Conservation (phyloP, 176 grass and related monocot species). For the Juncus effusus region DNA sequence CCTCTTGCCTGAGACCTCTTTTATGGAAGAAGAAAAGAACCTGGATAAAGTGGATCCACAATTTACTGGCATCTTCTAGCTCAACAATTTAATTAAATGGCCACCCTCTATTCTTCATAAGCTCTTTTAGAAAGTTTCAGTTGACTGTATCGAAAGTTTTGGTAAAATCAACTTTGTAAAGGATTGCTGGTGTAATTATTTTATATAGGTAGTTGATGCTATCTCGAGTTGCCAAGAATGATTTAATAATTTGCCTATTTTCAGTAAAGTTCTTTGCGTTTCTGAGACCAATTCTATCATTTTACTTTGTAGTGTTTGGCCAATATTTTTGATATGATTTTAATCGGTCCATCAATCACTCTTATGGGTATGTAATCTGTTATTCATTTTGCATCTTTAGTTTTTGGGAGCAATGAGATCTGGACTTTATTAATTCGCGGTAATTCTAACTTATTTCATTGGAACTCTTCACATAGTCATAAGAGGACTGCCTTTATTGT, state of each 20-base stretch:
- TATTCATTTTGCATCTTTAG: no score
- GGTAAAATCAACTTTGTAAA: background rate
- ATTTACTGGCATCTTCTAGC: no score
- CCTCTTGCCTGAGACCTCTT: background rate
- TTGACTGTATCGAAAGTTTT: background rate
- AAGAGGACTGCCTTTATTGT: no score
- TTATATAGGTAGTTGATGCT: background rate
- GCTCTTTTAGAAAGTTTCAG: no score
- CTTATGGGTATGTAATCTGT: background rate
- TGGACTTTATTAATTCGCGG: no score
- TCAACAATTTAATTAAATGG: no score
- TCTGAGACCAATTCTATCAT: background rate
- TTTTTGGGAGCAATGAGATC: background rate
- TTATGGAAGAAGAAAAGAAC: no score
- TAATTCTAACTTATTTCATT: no score
- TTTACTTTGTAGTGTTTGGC: background rate
- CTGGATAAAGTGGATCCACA: background rate
- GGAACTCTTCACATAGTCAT: no score
- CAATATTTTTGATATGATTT: conserved; percentile 6
- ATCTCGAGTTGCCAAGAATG: background rate
- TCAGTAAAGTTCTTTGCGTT: background rate
- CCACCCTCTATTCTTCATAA: background rate
- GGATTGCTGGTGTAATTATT: background rate
- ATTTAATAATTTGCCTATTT: background rate
- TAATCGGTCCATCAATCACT: background rate